Evolutionary conservation across 352 stramenopile genomes (phyloP), one percentile per base, ranked within the genome.

Genomic region (Elongisporangium prolatum): DNA sequence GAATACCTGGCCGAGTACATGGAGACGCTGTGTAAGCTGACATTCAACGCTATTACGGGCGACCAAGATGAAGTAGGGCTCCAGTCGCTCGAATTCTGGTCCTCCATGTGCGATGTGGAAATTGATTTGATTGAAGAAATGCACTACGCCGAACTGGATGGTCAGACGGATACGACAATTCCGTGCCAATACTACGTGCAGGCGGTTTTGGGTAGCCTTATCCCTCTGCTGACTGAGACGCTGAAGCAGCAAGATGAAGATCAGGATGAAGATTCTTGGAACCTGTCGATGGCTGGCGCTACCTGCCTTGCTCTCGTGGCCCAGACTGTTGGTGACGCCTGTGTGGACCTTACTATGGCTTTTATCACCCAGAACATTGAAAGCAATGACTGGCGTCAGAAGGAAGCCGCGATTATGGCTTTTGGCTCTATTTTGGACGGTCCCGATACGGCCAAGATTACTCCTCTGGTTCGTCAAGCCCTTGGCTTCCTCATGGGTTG

Each of bases 1-100:
- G 86, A 98, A 59, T 95, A 98, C 61, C 72, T 99, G 7, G 69
- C 80, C 17, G 79, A 90, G 28, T 99, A 99, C 84, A 99, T 99
- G 88, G 82, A 98, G 34, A 92, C 86, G 17, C 63, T 99, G n/a
- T 99, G 96, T 75, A 81, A 98, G 67, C 71, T 99, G 16, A 99
- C 94, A 10, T 96, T 98, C 57, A 74, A 80, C 47, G 96, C 95
- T 2, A 98, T 99, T 71, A 83, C 88, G 22, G 84, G 80, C 52
- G 93, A 98, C 67, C 93, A 98, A 63, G 73, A 80, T 21, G 86
- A 95, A 56, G 97, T 99, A 17, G 91, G 92, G 0, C 84, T 97
- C 28, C 84, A 98, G 68, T 97, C 96, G 47, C 95, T 99, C 62
- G 97, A 99, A 77, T 99, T 99, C 66, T 99, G 97, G 97, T 97